Evolutionary conservation across 305 asterid genomes (phyloP), one percentile per base, ranked within the genome.

Genomic region (Salvia sclarea): DNA sequence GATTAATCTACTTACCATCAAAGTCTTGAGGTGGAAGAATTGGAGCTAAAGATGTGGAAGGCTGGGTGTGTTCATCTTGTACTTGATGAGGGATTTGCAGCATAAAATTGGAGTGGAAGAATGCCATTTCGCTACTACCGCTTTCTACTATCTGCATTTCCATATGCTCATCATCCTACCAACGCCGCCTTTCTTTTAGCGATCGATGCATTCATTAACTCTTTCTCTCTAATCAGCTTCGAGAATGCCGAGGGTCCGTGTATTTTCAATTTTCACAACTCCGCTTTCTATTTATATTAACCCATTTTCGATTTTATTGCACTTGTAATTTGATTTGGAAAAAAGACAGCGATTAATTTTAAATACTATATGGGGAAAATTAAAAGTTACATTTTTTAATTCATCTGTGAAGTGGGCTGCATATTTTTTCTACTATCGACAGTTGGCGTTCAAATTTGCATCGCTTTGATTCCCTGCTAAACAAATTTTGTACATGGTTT

Each of bases 31-130:
- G 71, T 17, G 84, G 79, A 17, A 82, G 79, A 58, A 75, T 63
- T 33, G 82, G 81, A 47, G 80, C 28, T 4, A 82, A 33, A 68
- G 83, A 76, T 2, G 84, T 76, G 11, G 84, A 69, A 24, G 87
- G 63, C 0, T 77, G 86, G 40, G 62, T 71, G 40, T 74, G 82
- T 43, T 82, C 75, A 76, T 79, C 82, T 50, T n/a, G n/a, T n/a
- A n/a, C n/a, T n/a, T 77, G 70, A 52, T 79, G 83, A 20, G 84
- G 65, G 68, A 72, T 63, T 72, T 82, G 87, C 40, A 80, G 79
- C 87, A 82, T 79, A 59, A 82, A 82, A 72, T 82, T 80, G 44
- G 87, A 24, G 73, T 75, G 84, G 53, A 75, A 79, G 47, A 77
- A 82, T 18, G 81, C 84, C 87, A 82, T 82, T 44, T 72, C 62